Base-by-base conservation (phyloP, 495 filamentous ascomycete genomes). In the Penicillium angulare region DNA sequence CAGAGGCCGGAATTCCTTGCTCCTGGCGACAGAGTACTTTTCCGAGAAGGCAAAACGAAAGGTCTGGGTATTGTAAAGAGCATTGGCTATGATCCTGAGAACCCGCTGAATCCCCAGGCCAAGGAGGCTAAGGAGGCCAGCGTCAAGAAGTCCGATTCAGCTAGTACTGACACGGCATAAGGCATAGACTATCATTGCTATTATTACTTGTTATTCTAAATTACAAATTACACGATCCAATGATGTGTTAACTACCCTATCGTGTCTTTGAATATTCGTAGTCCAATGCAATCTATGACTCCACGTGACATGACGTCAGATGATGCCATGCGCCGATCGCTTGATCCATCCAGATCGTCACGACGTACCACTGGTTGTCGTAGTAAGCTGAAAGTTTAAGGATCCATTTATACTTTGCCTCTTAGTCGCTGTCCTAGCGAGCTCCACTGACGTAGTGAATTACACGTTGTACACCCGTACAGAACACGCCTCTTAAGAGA, bases 1-100 rank as follows among this genome's bases (percentile, higher is more conserved):
- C 95, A 97, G 65, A 76, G 95, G n/a, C 93, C 93, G 24, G 93
- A 98, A 73, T 98, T 95, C 56, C 71, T 98, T 15, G 86, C 82
- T 2, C 84, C 87, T 3, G 93, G 93, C 0, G 93, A 97, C 65
- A 79, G 92, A 23, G 82, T 98, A 26, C 71, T 98, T 24, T 98
- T 98, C 74, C 82, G 93, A 21, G 93, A 98, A 70, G 93, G 93
- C 0, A 79, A 95, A 44, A 98, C 93, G 0, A 97, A 96, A 76
- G 93, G 93, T 0, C 71, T 97, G 5, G 93, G 93, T 0, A 97
- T 97, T 55, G 91, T 98, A 32, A 97, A 95, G 66, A 80, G 82
- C 41, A 76, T 97, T 1, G 92, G 92, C 4, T 97, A 97, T 69
- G 92, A 97, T 66, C 71, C 82, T 0, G 57, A 55, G 0, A 71